These are phyloP conservation scores for Solanum sitiens DNA, from an alignment of 257 asterid species.

Conservation along the genomic window DNA sequence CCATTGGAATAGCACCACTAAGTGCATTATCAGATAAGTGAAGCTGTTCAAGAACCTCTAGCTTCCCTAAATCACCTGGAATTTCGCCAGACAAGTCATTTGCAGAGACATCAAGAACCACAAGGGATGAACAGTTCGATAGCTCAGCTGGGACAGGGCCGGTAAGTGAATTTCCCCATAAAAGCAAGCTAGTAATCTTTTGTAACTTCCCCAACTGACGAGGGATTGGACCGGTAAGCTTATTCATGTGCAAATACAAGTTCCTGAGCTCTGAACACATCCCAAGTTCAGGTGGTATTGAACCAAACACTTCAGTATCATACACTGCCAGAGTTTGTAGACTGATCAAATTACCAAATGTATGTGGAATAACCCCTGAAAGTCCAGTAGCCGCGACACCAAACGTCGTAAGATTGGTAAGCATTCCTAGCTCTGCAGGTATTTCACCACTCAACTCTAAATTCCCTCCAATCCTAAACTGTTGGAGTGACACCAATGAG, in stretches of 20 bases:
- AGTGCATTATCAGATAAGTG: conserved; percentile 73
- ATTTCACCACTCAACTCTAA: conserved; percentile 63
- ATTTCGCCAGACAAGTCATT: conserved; percentile 64
- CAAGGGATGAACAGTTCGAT: conserved; percentile 59
- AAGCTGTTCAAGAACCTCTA: conserved; percentile 56
- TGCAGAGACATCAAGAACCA: conserved; percentile 71
- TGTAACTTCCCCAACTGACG: conserved; percentile 49
- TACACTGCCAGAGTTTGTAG: conserved; percentile 62
- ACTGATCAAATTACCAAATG: conserved; percentile 61
- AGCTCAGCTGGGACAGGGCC: conserved; percentile 52
- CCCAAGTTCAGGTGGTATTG: conserved; percentile 74
- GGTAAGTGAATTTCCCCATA: conserved; percentile 76
- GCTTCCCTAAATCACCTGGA: conserved; percentile 56
- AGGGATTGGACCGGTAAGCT: conserved; percentile 70
- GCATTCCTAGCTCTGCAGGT: conserved; percentile 55
- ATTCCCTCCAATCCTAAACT: conserved; percentile 82
- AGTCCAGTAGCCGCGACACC: conserved; percentile 86
- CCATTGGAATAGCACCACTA: conserved; percentile 51
- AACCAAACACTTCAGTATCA: conserved; percentile 68
- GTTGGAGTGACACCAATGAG: conserved; percentile 50
- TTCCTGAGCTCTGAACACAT: conserved; percentile 50
- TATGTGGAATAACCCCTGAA: conserved; percentile 65
- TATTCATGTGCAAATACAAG: conserved; percentile 73
- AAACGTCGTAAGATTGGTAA: conserved; percentile 63
- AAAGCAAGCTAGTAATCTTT: conserved; percentile 67